A percentile compares a stretch with the other conserved stretches of the same genome.
These are phyloP conservation scores for Aureobasidium pullulans DNA, from an alignment of 2,329 filamentous ascomycete species.

Conservation along the genomic window DNA sequence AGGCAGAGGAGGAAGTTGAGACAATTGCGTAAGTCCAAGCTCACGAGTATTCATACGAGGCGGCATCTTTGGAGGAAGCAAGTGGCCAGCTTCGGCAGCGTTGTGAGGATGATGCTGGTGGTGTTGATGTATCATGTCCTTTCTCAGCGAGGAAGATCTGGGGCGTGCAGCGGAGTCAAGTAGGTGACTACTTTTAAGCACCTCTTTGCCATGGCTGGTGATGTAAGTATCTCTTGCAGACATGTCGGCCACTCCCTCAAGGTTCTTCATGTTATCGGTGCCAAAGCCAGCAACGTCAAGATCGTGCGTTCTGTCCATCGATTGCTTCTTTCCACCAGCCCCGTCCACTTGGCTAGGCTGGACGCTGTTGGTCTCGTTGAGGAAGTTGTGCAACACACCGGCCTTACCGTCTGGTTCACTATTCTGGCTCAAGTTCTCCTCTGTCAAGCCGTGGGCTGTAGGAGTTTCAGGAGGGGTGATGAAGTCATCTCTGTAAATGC, in stretches of 20 bases:
- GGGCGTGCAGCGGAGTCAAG: not conserved
- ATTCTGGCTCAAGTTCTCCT: conserved; percentile 19
- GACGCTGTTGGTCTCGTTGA: conserved; percentile 10
- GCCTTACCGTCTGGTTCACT: conserved; percentile 7
- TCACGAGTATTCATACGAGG: conserved; percentile 58
- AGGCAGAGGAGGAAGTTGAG: conserved; percentile 64
- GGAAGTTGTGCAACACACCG: conserved; percentile 4
- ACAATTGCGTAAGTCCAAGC: conserved; percentile 59
- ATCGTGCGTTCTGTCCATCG: conserved; percentile 46
- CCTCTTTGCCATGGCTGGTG: conserved; percentile 56
- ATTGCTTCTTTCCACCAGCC: conserved; percentile 52
- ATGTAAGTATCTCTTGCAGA: conserved; percentile 44
- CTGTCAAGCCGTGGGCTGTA: conserved; percentile 18
- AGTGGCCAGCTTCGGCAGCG: conserved; percentile 15
- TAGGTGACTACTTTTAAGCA: conserved; percentile 39
- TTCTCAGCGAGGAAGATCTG: not conserved
- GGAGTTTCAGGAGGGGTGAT: conserved; percentile 29
- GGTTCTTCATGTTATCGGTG: conserved; percentile 59
- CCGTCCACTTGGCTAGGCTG: conserved; percentile 37
- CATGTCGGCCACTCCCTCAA: conserved; percentile 27
- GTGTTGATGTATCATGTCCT: not conserved
- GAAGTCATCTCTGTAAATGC: conserved; percentile 28
- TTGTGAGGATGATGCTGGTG: not conserved
- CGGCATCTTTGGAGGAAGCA: conserved; percentile 52
- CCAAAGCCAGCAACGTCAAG: conserved; percentile 75